A percentile compares a stretch with the other conserved stretches of the same genome.
Evolutionary conservation across 345 rosid genomes (phyloP).

Genomic region (Aquilaria malaccensis): DNA sequence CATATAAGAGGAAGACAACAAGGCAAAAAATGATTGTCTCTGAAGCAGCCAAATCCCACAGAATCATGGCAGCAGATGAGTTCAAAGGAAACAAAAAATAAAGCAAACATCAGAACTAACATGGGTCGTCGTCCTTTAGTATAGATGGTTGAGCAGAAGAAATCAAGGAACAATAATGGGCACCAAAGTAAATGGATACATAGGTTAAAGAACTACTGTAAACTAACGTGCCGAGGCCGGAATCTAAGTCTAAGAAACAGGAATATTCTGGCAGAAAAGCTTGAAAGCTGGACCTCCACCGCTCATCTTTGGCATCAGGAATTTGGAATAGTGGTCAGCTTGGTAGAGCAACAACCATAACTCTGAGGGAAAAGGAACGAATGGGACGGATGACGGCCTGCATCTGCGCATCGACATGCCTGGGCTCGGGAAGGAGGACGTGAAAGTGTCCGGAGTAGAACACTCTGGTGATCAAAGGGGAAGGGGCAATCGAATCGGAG

Average conservation of each 20-base stretch:
- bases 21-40: too few relatives aligned
- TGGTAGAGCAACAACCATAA: constrained; percentile 23
- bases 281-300: constrained; percentile 50
- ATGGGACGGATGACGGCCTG: constrained; percentile 32
- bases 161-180: background rate
- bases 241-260: constrained; percentile 37
- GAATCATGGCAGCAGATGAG: too few relatives aligned
- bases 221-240: constrained; percentile 18
- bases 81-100: background rate
- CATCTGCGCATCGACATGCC: constrained; percentile 45
- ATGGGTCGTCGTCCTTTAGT: constrained; percentile 1
- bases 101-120: background rate
- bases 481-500: constrained; percentile 35
- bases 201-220: background rate
- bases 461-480: constrained; percentile 52
- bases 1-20: too few relatives aligned
- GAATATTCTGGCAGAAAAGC: constrained; percentile 70
- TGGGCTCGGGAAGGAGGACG: constrained; percentile 45
- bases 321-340: constrained; percentile 3
- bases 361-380: constrained; percentile 20
- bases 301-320: constrained; percentile 17
- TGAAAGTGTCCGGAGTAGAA: constrained; percentile 44
- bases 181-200: too few relatives aligned
- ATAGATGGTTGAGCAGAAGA: background rate
- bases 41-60: too few relatives aligned